phyloP scores from a whole-genome alignment of 768 basidiomycete genomes.

The Suillus cothurnatus region DNA sequence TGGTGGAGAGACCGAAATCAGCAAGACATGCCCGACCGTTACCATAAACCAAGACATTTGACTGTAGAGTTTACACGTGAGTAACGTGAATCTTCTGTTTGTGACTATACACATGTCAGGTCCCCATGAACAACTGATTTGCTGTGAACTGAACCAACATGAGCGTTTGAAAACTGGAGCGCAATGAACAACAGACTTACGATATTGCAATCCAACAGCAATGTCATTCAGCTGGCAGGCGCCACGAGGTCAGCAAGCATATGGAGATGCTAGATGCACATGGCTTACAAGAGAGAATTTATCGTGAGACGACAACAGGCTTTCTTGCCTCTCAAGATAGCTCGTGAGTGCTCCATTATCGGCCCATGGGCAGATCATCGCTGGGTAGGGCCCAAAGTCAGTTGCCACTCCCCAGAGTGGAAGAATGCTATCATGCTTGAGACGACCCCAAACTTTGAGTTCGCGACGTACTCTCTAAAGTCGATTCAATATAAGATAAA shows the following conservation, averaged over 20 bases:
- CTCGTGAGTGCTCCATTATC: background rate
- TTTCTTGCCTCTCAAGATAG: background rate
- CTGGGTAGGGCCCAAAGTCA: background rate
- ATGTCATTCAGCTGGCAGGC: background rate
- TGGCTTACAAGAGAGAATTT: background rate
- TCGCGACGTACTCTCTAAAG: background rate
- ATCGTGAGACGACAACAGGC: background rate
- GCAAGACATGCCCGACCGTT: background rate
- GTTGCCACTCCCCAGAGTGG: background rate
- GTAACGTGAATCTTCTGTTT: background rate
- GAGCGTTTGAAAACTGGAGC: background rate
- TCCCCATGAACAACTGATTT: background rate
- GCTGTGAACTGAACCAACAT: background rate
- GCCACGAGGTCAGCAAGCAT: background rate
- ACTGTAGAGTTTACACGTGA: background rate
- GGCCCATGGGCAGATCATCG: background rate
- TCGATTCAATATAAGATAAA: background rate
- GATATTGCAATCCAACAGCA: background rate
- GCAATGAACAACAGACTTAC: background rate
- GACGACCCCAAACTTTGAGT: background rate
- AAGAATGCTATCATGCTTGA: background rate
- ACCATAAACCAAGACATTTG: conserved; percentile 18
- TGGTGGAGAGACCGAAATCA: conserved; percentile 40
- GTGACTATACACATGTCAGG: background rate
- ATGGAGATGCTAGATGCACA: background rate